These are phyloP conservation scores for Lichenothelia convexa DNA, from an alignment of 495 filamentous ascomycete species.

Conservation along the genomic window DNA sequence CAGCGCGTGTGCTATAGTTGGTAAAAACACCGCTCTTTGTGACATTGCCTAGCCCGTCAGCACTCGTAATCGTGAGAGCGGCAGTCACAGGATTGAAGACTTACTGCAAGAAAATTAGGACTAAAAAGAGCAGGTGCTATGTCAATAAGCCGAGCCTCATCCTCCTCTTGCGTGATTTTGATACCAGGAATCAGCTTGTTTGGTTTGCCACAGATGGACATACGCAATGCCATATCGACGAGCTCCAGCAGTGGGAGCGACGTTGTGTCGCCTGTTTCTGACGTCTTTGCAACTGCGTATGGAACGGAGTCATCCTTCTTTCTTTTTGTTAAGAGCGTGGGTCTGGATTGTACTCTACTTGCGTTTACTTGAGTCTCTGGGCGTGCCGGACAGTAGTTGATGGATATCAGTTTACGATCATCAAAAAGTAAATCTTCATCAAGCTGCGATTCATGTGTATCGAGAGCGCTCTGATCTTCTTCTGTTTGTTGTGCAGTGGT, in stretches of 20 bases:
- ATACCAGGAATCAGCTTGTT: conserved; percentile 7
- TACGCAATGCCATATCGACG: conserved; percentile 12
- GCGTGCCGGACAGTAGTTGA: neutral
- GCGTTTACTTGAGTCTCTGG: neutral
- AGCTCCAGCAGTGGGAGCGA: conserved; percentile 2
- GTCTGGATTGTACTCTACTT: neutral
- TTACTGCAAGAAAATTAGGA: conserved; percentile 13
- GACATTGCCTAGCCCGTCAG: conserved; percentile 10
- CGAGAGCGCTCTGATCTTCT: too few relatives aligned
- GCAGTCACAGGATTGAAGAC: neutral
- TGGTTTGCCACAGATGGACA: conserved; percentile 9
- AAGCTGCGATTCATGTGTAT: too few relatives aligned
- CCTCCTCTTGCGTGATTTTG: conserved; percentile 6
- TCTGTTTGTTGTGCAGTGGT: too few relatives aligned
- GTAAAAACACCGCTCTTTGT: conserved; percentile 13
- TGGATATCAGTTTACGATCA: neutral
- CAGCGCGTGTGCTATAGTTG: conserved; percentile 15
- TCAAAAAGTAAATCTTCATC: too few relatives aligned
- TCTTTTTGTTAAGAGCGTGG: neutral
- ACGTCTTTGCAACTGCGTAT: neutral
- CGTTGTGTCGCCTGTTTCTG: neutral
- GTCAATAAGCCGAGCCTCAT: conserved; percentile 8
- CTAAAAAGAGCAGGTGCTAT: conserved; percentile 15
- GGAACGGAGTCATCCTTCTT: neutral
- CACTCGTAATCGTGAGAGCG: neutral